These are phyloP conservation scores for Macrophomina tecta DNA, from an alignment of 2,329 filamentous ascomycete species.

Conservation along the genomic window DNA sequence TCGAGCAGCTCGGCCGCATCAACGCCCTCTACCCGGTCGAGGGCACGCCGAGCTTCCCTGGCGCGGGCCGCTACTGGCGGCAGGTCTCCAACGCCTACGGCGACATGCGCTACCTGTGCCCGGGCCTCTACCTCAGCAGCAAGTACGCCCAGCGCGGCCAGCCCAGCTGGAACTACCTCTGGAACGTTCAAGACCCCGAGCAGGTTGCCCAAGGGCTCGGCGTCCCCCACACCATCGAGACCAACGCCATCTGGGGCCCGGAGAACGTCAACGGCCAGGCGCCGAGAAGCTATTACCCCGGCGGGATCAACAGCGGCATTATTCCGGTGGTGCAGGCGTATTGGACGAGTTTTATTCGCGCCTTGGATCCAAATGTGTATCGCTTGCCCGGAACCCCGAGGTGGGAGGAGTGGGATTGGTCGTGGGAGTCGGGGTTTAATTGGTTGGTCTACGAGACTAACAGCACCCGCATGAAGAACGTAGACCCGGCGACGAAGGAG, in stretches of 20 bases:
- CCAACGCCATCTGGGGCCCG: conserved; percentile 71
- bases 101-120: conserved; percentile 70
- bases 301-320: conserved; percentile 61
- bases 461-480: conserved; percentile 47
- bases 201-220: conserved; percentile 63
- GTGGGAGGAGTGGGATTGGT: conserved; percentile 57
- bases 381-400: conserved; percentile 54
- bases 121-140: conserved; percentile 61
- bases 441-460: conserved; percentile 48
- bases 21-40: conserved; percentile 63
- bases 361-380: conserved; percentile 68
- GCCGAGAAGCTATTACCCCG: conserved; percentile 62
- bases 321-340: conserved; percentile 70
- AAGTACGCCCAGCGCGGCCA: conserved; percentile 48
- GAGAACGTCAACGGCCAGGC: conserved; percentile 56
- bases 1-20: conserved; percentile 57
- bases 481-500: conserved; percentile 29
- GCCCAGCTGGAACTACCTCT: conserved; percentile 71
- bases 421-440: conserved; percentile 33
- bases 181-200: conserved; percentile 67
- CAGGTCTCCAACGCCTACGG: conserved; percentile 66
- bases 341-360: conserved; percentile 75
- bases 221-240: conserved; percentile 71
- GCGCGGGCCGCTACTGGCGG: conserved; percentile 62
- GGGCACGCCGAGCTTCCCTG: conserved; percentile 50